Conservation (phyloP, 257 asterid species). For the Ajuga chamaepitys region DNA sequence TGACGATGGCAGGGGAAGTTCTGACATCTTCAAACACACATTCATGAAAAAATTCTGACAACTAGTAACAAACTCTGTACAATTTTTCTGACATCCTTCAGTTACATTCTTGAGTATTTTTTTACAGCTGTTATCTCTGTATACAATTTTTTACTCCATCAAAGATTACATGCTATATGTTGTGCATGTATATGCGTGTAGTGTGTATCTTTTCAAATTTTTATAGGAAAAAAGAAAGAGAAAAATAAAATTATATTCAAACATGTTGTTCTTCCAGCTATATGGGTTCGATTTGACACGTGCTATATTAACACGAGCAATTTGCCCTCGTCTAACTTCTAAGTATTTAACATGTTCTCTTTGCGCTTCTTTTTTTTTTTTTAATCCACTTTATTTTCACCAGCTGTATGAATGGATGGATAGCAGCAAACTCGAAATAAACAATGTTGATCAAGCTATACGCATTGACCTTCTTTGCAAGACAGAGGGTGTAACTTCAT, state of each 20-base stretch:
- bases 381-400: background rate
- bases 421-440: conserved; percentile 26
- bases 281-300: background rate
- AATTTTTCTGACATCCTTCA: no score
- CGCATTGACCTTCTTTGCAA: conserved; percentile 54
- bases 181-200: no score
- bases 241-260: background rate
- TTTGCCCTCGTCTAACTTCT: background rate
- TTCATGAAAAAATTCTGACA: no score
- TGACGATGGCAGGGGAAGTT: no score
- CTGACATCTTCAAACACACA: no score
- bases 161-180: no score
- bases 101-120: no score
- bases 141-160: no score
- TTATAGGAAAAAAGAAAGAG: no score
- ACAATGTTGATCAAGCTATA: conserved; percentile 42
- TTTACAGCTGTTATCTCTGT: no score
- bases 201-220: no score
- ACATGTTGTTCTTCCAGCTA: background rate
- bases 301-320: background rate
- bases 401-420: conserved; percentile 73
- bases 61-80: no score
- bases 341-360: conserved; percentile 6
- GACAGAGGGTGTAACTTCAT: conserved; percentile 43
- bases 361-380: background rate